Conservation (phyloP, 495 filamentous ascomycete species). For the Aspergillus ellipticus region DNA sequence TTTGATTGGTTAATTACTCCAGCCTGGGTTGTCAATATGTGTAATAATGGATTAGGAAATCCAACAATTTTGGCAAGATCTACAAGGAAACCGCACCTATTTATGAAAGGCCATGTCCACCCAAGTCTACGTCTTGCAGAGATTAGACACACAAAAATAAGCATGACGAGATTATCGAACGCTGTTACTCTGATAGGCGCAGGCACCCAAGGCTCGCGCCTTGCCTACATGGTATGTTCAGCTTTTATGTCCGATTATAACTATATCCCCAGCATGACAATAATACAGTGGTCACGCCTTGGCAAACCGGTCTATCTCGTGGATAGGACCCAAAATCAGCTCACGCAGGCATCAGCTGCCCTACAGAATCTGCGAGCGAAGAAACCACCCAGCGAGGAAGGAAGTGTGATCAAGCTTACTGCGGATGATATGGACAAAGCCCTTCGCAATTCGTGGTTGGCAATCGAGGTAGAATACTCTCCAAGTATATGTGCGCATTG, state of each 20-base stretch:
- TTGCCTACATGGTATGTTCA: slow-evolving; percentile 36
- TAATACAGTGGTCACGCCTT: slow-evolving; percentile 33
- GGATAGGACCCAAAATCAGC: slow-evolving; percentile 24
- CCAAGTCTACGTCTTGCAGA: neutral
- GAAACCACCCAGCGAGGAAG: slow-evolving; percentile 11
- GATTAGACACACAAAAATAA: neutral
- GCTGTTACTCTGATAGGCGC: slow-evolving; percentile 22
- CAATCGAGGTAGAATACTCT: slow-evolving; percentile 28
- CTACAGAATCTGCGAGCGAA: slow-evolving; percentile 18
- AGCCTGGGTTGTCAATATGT: too few species aligned
- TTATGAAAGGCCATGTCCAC: neutral
- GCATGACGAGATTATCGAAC: neutral
- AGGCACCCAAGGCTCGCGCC: slow-evolving; percentile 35
- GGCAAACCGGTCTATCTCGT: slow-evolving; percentile 30
- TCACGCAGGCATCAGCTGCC: slow-evolving; percentile 12
- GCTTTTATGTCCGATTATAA: too few species aligned
- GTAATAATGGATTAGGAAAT: too few species aligned
- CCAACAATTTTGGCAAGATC: neutral
- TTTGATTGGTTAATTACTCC: too few species aligned
- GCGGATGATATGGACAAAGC: slow-evolving; percentile 10
- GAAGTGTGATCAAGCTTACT: slow-evolving; percentile 16
- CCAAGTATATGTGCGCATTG: neutral
- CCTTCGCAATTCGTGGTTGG: slow-evolving; percentile 30
- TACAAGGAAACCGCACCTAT: neutral
- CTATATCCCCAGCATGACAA: neutral